These are phyloP conservation scores for Yamagishiella unicocca DNA, from an alignment of 139 green algal species.

Conservation along the genomic window DNA sequence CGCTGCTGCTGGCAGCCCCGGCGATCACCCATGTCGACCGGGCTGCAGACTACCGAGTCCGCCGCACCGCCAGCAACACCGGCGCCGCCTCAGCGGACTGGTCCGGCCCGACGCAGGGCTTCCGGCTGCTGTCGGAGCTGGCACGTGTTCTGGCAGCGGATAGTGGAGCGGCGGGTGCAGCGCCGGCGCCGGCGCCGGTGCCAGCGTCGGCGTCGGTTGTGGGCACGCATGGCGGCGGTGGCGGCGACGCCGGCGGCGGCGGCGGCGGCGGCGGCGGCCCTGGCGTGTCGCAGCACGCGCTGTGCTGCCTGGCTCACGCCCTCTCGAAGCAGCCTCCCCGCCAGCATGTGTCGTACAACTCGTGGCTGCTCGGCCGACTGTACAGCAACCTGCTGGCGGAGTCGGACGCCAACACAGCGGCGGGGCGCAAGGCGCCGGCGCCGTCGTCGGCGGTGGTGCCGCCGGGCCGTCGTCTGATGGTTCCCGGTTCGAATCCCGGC, in stretches of 20 bases:
- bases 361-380: not conserved
- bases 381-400: constrained; percentile 9
- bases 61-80: not conserved
- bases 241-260: not conserved
- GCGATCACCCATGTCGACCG: not conserved
- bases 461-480: not conserved
- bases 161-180: not conserved
- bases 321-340: not conserved
- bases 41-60: not conserved
- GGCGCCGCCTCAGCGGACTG: not conserved
- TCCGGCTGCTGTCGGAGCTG: not conserved
- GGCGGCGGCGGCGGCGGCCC: not conserved
- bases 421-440: not conserved
- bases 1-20: not conserved
- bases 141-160: not conserved
- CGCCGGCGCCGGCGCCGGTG: not conserved
- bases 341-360: not conserved
- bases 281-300: not conserved
- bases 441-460: not conserved
- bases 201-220: not conserved
- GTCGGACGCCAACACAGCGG: not conserved
- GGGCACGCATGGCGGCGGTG: not conserved
- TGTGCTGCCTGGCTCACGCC: constrained; percentile 20
- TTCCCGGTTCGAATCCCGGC: not conserved
- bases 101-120: constrained; percentile 1